Evolutionary conservation across 164 flowering plant species (phyloP).

Genomic region (Kalanchoe fedtschenkoi): DNA sequence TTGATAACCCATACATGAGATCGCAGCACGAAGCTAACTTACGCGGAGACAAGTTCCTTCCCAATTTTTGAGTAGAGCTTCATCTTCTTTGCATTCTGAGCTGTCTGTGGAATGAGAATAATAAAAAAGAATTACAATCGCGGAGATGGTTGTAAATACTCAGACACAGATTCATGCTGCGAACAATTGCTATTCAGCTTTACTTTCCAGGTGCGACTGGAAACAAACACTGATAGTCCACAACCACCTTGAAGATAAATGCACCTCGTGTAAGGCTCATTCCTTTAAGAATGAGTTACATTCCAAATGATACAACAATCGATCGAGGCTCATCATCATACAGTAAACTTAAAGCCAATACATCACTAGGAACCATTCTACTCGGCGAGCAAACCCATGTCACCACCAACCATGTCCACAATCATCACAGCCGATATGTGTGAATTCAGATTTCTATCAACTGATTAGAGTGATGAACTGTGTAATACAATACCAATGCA

Average conservation of each 20-base stretch:
- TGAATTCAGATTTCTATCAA: no score
- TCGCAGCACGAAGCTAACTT: conserved; percentile 23
- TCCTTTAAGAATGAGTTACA: background rate
- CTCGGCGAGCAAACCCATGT: no score
- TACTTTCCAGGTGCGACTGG: background rate
- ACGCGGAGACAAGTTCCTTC: conserved; percentile 94
- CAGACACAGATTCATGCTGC: background rate
- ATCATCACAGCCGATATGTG: no score
- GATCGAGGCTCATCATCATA: no score
- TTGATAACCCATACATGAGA: background rate
- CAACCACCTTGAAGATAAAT: background rate
- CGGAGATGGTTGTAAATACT: background rate
- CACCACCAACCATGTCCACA: no score
- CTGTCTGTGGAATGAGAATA: conserved; percentile 40
- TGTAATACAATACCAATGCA: no score
- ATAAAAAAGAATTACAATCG: conserved; percentile 2
- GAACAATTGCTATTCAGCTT: background rate
- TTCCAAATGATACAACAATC: no score
- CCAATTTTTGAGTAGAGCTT: conserved; percentile 71
- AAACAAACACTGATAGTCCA: background rate
- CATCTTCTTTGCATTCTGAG: conserved; percentile 80
- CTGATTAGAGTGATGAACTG: no score
- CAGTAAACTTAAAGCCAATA: no score
- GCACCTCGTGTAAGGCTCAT: background rate
- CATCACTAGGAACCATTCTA: no score